Evolutionary conservation across 768 basidiomycete genomes (phyloP).

Genomic region (Leccinellum luteum): DNA sequence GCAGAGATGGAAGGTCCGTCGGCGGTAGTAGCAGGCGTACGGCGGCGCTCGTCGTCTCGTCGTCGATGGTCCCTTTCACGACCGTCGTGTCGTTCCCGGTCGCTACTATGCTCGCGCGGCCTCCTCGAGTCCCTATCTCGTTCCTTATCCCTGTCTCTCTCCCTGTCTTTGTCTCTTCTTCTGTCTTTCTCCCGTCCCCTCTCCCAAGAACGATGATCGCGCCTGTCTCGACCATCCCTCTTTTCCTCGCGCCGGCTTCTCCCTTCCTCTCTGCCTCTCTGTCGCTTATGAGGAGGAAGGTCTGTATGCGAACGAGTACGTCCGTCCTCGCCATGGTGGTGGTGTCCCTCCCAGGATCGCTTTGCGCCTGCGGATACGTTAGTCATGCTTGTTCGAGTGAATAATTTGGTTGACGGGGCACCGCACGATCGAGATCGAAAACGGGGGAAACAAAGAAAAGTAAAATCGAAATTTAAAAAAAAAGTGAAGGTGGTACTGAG

Average conservation of each 20-base stretch:
- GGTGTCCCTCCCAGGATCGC: slow-evolving; percentile 69
- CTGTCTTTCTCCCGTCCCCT: slow-evolving; percentile 33
- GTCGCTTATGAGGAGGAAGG: slow-evolving; percentile 44
- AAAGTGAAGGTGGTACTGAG: neutral
- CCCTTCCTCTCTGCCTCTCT: slow-evolving; percentile 50
- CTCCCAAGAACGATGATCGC: slow-evolving; percentile 35
- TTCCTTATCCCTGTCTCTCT: slow-evolving; percentile 33
- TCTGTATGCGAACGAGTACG: slow-evolving; percentile 12
- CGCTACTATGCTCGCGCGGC: slow-evolving; percentile 26
- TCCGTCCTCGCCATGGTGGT: slow-evolving; percentile 34
- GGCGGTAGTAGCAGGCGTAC: slow-evolving; percentile 11
- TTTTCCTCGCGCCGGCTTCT: slow-evolving; percentile 70
- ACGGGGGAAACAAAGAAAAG: slow-evolving; percentile 4
- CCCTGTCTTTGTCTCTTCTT: slow-evolving; percentile 35
- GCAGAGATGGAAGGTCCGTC: slow-evolving; percentile 8
- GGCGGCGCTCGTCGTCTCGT: slow-evolving; percentile 32
- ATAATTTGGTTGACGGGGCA: slow-evolving; percentile 67
- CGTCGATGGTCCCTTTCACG: slow-evolving; percentile 28
- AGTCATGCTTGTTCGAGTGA: slow-evolving; percentile 54
- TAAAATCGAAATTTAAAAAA: neutral
- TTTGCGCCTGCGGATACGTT: slow-evolving; percentile 82
- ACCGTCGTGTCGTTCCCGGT: slow-evolving; percentile 28
- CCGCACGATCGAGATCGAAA: slow-evolving; percentile 62
- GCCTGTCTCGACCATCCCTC: slow-evolving; percentile 38
- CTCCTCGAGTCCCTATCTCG: slow-evolving; percentile 38